Conservation (phyloP, 208 protist genomes). For the Trypanosomatidae sp. region DNA sequence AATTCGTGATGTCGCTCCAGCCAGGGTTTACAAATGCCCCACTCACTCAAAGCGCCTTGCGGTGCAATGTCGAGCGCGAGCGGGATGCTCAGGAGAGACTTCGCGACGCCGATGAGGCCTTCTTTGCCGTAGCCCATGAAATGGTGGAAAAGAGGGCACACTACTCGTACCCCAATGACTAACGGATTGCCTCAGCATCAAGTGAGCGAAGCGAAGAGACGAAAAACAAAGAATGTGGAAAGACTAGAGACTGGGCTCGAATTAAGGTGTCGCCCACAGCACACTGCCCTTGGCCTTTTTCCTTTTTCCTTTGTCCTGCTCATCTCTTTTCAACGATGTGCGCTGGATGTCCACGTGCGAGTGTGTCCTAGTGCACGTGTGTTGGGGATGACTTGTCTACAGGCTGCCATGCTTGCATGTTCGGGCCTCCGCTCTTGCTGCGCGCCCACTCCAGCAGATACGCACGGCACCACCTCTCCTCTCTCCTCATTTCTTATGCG, state of each 20-base stretch:
- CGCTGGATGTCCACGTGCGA: background rate
- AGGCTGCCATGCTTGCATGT: background rate
- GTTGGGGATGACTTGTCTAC: background rate
- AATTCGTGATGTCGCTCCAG: slow-evolving; percentile 37
- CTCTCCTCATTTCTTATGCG: background rate
- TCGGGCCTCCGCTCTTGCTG: background rate
- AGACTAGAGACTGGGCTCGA: background rate
- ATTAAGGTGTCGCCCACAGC: background rate
- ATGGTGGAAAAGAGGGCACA: slow-evolving; percentile 63
- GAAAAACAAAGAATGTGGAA: background rate
- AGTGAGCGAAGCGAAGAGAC: background rate
- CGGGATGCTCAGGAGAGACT: slow-evolving; percentile 25
- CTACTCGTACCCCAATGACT: slow-evolving; percentile 53
- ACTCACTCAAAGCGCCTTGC: slow-evolving; percentile 36
- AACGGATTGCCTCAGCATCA: slow-evolving; percentile 1
- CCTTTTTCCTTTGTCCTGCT: background rate
- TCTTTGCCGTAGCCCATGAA: slow-evolving; percentile 58
- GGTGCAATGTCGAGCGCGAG: slow-evolving; percentile 23
- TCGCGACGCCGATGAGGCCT: slow-evolving; percentile 48
- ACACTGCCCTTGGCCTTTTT: background rate
- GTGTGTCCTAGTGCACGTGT: background rate
- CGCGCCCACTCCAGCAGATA: background rate
- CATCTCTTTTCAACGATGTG: background rate
- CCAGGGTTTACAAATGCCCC: slow-evolving; percentile 58
- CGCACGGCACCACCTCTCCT: background rate